Base-by-base conservation (phyloP, 805 yeast species). In the Tanozyma kutaoensis region DNA sequence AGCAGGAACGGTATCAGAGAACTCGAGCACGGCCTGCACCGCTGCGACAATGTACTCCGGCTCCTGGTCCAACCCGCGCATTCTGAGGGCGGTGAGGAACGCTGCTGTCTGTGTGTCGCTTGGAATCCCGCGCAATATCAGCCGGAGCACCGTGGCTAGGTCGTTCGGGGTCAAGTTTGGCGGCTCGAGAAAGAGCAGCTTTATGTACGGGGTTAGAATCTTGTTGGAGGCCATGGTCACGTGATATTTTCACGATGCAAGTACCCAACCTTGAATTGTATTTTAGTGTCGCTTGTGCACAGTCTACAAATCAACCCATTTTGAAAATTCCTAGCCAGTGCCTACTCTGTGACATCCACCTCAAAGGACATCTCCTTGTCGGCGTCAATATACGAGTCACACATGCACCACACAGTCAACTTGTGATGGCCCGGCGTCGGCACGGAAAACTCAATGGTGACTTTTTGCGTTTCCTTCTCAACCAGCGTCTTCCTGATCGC, bases 381-480 rank as follows among this genome's bases (percentile, higher is more conserved):
- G 2, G 85, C 93, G 45, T 86, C 97, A n/a, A 82, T 43, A 41
- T 86, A 88, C 0, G 93, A 76, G 42, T 86, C 96, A 52, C 95
- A 79, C 46, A 86, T 69, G 43, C 88, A 74, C 93, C 93, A 86
- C 1, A 84, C 55, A 0, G 74, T 68, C 15, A 86, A 50, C 12
- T 62, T 45, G 29, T 76, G 79, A 4, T 56, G 45, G 0, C 95
- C 95, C 3, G 67, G 46, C 3, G 52, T 60, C 0, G 81, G 73
- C 8, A 82, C 41, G 0, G 70, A 55, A 33, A 80, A 69, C 15
- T 63, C 66, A 24, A 88, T 35, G 5, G 53, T 55, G 11, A 76
- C 59, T 3, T 48, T 42, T 43, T 76, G 80, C 1, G 48, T 46
- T 33, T 73, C 73, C 33, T 66, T 61, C 8, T 57, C 45, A 3